Evolutionary conservation across 2,329 filamentous ascomycete species (phyloP), one percentile per base, ranked within the genome.

Genomic region (Pseudogymnoascus sp.): DNA sequence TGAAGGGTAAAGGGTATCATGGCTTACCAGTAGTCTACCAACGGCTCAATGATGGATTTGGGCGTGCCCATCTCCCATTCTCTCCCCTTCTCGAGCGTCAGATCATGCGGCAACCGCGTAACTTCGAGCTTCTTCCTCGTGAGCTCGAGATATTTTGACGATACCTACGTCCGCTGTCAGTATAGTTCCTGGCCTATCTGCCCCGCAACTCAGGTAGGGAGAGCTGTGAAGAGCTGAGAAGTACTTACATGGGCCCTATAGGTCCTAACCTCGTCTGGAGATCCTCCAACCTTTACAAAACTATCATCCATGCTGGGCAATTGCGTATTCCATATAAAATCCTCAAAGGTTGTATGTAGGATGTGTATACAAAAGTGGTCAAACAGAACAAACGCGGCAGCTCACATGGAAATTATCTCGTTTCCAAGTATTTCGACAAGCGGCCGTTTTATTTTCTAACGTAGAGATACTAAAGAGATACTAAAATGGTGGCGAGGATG

Each of bases 61-160:
- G 85, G 83, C 65, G 67, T 68, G 16, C 69, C 70, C 24, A 84
- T 81, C 75, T 82, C 83, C 82, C 82, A 85, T 66, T 80, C 77
- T 50, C 76, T 74, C 33, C 78, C 78, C 63, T 76, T 78, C 2
- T 80, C 76, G 7, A 81, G 72, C 6, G 77, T 74, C 2, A 79
- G 70, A 68, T 88, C 85, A 68, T 85, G 83, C 41, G 87, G 87
- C 31, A 89, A 74, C 64, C 87, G 78, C 22, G 85, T 86, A 53
- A 89, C 78, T 69, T 89, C 84, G 8, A 90, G 78, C 72, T 90
- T 90, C 72, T 84, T 82, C 70, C 78, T 81, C 5, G 87, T 90
- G 65, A 89, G 78, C 53, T 88, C 82, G 1, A 90, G 78, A 72
- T 89, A 89, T 69, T 82, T 84, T 62, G 81, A 83, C 2, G 86